A percentile compares a stretch with the other conserved stretches of the same genome.
Conservation (phyloP, 192 early-diverging fungal species). For the Coemansia reversa region DNA sequence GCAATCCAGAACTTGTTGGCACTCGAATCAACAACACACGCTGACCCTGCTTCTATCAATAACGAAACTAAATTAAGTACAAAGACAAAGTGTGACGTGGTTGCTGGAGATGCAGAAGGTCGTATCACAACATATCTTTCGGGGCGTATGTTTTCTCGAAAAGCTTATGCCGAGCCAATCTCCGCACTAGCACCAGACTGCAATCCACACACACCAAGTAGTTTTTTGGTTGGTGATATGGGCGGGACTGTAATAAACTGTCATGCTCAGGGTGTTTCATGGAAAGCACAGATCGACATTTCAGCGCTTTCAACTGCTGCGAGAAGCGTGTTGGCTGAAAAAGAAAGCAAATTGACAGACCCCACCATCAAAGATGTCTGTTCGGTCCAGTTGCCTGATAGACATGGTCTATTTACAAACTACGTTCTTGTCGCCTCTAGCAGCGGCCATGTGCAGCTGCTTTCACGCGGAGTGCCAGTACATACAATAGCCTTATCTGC, state of each 20-base stretch:
- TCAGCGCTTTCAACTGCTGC: not conserved
- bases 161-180: constrained; percentile 32
- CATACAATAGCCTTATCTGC: constrained; percentile 20
- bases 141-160: constrained; percentile 42
- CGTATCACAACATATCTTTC: constrained; percentile 23
- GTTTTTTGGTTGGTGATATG: constrained; percentile 45
- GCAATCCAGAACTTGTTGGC: constrained; percentile 35
- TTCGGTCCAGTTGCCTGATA: constrained; percentile 27
- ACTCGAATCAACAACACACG: not conserved
- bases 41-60: not conserved
- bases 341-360: not conserved
- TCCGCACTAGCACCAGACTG: constrained; percentile 28
- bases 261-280: constrained; percentile 34
- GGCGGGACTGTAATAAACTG: constrained; percentile 33
- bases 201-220: constrained; percentile 37
- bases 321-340: not conserved
- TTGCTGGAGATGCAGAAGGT: constrained; percentile 45
- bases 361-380: constrained; percentile 25
- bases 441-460: constrained; percentile 18
- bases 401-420: constrained; percentile 34
- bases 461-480: constrained; percentile 28
- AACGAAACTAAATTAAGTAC: not conserved
- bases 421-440: constrained; percentile 40
- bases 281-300: constrained; percentile 25
- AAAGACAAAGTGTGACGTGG: constrained; percentile 20